phyloP scores from a whole-genome alignment of 1,284 basidiomycete species.

The Vanrija sp. region DNA sequence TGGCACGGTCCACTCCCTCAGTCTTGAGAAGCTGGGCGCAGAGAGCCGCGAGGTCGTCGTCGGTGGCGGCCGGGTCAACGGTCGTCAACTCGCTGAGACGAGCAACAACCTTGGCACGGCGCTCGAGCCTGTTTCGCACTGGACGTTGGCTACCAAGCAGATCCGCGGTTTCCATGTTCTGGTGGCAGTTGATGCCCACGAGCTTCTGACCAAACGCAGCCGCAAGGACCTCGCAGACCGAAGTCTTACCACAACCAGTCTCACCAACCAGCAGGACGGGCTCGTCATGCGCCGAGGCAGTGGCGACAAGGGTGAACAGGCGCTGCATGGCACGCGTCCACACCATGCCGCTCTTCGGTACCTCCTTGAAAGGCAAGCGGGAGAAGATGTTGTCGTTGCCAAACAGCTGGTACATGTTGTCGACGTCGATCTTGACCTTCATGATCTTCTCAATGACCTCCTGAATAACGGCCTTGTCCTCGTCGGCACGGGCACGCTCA shows the following conservation, averaged over 20 bases:
- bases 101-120: slow-evolving; percentile 43
- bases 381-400: slow-evolving; percentile 46
- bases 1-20: slow-evolving; percentile 11
- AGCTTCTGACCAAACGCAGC: slow-evolving; percentile 63
- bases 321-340: slow-evolving; percentile 94
- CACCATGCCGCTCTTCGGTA: slow-evolving; percentile 56
- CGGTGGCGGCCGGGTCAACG: slow-evolving; percentile 20
- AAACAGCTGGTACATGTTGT: slow-evolving; percentile 63
- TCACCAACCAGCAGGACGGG: slow-evolving; percentile 97
- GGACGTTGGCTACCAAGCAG: slow-evolving; percentile 92
- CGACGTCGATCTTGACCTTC: slow-evolving; percentile 78
- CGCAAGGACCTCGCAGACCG: slow-evolving; percentile 88
- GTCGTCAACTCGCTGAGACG: slow-evolving; percentile 36
- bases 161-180: slow-evolving; percentile 99
- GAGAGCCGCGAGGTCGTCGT: slow-evolving; percentile 26
- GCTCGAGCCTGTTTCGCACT: slow-evolving; percentile 68
- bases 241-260: slow-evolving; percentile 96
- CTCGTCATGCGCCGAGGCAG: slow-evolving; percentile 84
- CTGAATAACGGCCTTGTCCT: slow-evolving; percentile 86
- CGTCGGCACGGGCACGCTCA: slow-evolving; percentile 76
- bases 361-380: slow-evolving; percentile 26
- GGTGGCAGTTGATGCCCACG: slow-evolving; percentile 87
- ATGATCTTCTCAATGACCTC: slow-evolving; percentile 87
- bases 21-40: slow-evolving; percentile 9
- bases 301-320: slow-evolving; percentile 76